A percentile compares a stretch with the other conserved stretches of the same genome.
Conservation (phyloP, 345 rosid genomes). For the Rhodomyrtus tomentosa region DNA sequence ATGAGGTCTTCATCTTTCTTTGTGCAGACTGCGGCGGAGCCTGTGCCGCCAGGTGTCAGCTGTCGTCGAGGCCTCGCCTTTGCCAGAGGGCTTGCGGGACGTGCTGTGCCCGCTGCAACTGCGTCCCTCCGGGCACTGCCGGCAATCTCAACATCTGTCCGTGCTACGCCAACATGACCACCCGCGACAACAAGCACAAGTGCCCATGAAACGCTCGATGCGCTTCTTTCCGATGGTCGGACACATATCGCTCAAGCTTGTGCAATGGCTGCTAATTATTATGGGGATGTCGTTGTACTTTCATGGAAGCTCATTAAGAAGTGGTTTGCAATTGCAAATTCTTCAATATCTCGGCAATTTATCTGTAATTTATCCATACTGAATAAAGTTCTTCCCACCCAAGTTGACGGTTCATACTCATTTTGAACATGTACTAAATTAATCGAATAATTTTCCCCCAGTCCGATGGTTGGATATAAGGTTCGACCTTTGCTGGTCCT, state of each 20-base stretch:
- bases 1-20: not conserved
- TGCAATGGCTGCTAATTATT: not conserved
- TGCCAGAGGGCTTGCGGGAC: constrained; percentile 74
- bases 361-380: not conserved
- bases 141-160: constrained; percentile 51
- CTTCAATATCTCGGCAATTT: not conserved
- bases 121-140: constrained; percentile 69
- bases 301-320: not conserved
- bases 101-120: constrained; percentile 58
- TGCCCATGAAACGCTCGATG: constrained; percentile 33
- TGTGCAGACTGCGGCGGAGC: constrained; percentile 43
- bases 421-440: not conserved
- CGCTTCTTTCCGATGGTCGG: not conserved
- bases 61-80: constrained; percentile 40
- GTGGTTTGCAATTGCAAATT: not conserved
- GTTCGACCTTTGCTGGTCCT: not conserved
- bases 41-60: constrained; percentile 43
- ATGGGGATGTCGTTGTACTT: not conserved
- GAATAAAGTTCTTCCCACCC: not conserved
- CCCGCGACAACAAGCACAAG: constrained; percentile 57
- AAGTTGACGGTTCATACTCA: not conserved
- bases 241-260: rapidly evolving
- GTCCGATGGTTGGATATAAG: not conserved
- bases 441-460: not conserved
- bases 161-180: constrained; percentile 55